These are phyloP conservation scores for Monilinia aucupariae DNA, from an alignment of 2,329 filamentous ascomycete species.

Conservation along the genomic window DNA sequence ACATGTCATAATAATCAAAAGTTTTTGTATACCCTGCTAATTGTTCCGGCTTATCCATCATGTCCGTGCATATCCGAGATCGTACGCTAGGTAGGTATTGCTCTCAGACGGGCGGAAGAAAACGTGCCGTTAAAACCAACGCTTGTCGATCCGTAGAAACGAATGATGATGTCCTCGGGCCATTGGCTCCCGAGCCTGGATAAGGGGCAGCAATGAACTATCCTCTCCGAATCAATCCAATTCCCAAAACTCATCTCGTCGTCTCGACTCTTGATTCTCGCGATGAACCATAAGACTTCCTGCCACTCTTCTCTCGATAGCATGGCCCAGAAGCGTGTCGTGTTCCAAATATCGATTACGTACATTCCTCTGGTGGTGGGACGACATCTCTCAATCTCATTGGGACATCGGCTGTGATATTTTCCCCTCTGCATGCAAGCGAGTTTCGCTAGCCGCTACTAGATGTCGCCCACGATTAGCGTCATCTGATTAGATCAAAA, in stretches of 20 bases:
- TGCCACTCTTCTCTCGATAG: too few relatives aligned
- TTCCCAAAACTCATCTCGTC: too few relatives aligned
- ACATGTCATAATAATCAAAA: constrained; percentile 7
- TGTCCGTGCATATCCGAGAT: background rate
- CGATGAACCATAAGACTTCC: too few relatives aligned
- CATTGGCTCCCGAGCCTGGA: too few relatives aligned
- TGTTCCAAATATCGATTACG: background rate
- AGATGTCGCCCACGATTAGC: background rate
- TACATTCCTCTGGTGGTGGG: background rate
- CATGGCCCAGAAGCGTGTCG: too few relatives aligned
- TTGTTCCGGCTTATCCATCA: background rate
- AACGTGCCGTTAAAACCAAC: background rate
- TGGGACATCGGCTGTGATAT: background rate
- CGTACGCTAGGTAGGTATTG: background rate
- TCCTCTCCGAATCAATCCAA: too few relatives aligned
- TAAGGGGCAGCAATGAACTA: too few relatives aligned
- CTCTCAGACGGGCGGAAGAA: too few relatives aligned
- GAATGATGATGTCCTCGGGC: too few relatives aligned
- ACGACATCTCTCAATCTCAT: background rate
- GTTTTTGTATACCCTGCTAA: background rate
- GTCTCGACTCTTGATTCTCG: too few relatives aligned
- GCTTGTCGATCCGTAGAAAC: background rate
- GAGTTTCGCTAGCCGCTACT: background rate
- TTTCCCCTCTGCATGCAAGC: constrained; percentile 2
- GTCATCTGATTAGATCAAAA: constrained; percentile 13